Percentiles rank a stretch among this genome's conserved stretches.
Evolutionary conservation across 768 basidiomycete species (phyloP).

Genomic region (Leccinum incarnatum): DNA sequence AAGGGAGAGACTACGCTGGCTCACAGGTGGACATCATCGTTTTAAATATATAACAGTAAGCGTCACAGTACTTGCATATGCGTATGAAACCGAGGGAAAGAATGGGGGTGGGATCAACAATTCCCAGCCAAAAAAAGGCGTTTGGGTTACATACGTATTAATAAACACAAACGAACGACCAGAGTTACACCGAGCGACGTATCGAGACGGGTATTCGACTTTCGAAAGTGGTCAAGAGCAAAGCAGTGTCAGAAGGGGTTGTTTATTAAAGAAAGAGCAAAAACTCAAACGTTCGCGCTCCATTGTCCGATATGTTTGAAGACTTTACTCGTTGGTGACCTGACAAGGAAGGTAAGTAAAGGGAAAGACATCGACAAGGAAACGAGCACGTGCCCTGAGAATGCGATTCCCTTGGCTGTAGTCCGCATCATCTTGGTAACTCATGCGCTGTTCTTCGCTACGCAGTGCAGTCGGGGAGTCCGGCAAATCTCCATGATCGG

Average conservation of each 20-base stretch:
- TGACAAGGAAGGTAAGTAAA: neutral
- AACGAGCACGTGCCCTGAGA: slow-evolving; percentile 24
- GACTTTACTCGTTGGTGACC: slow-evolving; percentile 19
- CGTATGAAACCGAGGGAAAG: neutral
- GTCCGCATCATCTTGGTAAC: slow-evolving; percentile 31
- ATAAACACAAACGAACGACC: slow-evolving; percentile 5
- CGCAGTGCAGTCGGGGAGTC: slow-evolving; percentile 4
- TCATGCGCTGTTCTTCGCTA: slow-evolving; percentile 25
- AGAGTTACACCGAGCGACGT: neutral
- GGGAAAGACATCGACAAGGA: neutral
- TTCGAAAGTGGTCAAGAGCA: neutral
- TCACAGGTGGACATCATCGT: neutral
- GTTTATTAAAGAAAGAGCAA: neutral
- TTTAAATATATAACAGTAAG: neutral
- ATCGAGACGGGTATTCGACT: slow-evolving; percentile 1
- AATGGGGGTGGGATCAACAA: neutral
- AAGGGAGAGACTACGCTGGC: neutral
- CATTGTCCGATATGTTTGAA: neutral
- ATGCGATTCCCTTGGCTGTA: slow-evolving; percentile 28
- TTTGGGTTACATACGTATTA: neutral
- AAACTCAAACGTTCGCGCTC: neutral
- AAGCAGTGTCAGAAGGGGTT: neutral
- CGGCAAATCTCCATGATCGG: slow-evolving; percentile 12
- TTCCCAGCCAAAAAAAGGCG: neutral
- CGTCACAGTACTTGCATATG: neutral